Base-by-base conservation (phyloP, 1,139 yeast genomes). In the Lodderomyces orthopsilosis region DNA sequence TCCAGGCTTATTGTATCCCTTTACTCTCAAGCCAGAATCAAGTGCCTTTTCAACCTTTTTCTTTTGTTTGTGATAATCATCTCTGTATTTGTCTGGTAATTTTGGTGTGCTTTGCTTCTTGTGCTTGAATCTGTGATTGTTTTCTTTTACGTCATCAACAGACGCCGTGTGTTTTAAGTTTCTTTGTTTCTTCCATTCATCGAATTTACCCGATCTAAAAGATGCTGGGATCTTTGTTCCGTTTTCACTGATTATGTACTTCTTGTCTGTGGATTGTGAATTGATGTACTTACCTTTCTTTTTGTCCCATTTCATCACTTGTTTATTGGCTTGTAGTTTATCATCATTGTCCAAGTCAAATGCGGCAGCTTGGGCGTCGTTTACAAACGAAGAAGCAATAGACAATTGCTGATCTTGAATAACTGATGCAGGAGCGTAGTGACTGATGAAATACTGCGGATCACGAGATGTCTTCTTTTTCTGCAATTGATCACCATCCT, bases 211-310 rank as follows among this genome's bases (percentile, higher is more conserved):
- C 4, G 95, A 84, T 58, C 88, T 77, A 66, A 84, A 90, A 17
- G 95, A 77, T 1, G 98, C 98, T 4, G 98, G 97, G 45, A 94
- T 82, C 62, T 80, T 81, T 56, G 87, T 91, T 7, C 99, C 99
- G 62, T 89, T 84, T 62, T 94, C 99, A 51, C 98, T 95, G 51
- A 90, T 85, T 56, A 94, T 93, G 63, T 76, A 93, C 66, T 88
- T 91, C 62, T 84, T 81, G 57, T 87, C 93, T 21, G 85, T 78
- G 46, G 94, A 87, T 55, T 80, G 83, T 15, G 88, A 75, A 59
- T 90, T 89, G 59, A 91, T 77, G 63, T 88, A 93, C 54, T 90
- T 90, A 55, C 95, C 95, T 64, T 88, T 85, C 77, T 90, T 90
- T 65, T 81, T 86, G 68, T 93, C 98, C 98, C 98, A 94, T 61